Base-by-base conservation (phyloP, 129 eudicot species). In the Artemisia annua region DNA sequence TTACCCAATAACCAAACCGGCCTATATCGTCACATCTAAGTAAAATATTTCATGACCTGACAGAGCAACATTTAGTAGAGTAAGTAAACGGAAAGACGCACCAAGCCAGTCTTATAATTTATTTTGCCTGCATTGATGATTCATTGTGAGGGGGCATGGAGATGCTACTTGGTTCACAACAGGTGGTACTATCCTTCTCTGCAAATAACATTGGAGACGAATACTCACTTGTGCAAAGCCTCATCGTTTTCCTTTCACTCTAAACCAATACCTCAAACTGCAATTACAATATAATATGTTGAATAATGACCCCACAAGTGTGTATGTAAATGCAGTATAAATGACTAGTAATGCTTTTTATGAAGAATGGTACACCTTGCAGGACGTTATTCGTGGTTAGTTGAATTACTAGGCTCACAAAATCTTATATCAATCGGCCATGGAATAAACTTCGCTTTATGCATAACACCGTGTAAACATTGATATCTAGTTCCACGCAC, bases 351-450 rank as follows among this genome's bases (percentile, higher is more conserved):
- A 64, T 71, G 78, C 24, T 53, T 30, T 70, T 24, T 11, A 68
- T 49, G 70, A 78, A 55, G 48, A 55, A 15, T 14, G 53, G 44
- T 53, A 56, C 63, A 95, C 99, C 91, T 88, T 80, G 97, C 84
- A 76, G 97, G 96, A 80, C 94, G 85, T 74, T 83, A 90, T 17
- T 86, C 90, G 67, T 86, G 85, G 72, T 79, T 95, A 67, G 99
- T 88, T 73, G 84, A 81, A 48, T 87, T 86, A 72, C 69, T 91
- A 69, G 97, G 96, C 69, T 85, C 87, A 71, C 99, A 95, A 81
- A 95, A 95, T 77, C 96, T 80, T 78, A 95, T 90, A 70, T 95
- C 99, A 14, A 95, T 83, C 16, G 99, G 97, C 97, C 99, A 95
- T 2, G 99, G 96, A 44, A 83, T 65, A 78, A 84, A 85, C 55